Conservation (phyloP, 2,329 filamentous ascomycete genomes). For the Alternaria arbusti region DNA sequence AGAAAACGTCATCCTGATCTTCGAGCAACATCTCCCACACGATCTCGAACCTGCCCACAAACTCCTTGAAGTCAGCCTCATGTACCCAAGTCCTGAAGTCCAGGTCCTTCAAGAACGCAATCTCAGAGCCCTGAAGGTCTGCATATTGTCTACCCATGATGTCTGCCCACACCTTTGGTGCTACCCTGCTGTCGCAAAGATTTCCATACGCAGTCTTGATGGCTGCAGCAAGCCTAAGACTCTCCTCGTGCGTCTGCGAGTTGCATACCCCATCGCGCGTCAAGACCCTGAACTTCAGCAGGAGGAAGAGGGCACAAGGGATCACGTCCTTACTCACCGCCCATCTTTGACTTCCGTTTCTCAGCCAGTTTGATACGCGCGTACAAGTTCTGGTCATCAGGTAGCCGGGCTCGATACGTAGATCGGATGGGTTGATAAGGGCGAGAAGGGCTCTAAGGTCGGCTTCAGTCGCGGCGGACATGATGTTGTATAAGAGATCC, state of each 20-base stretch:
- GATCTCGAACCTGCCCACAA: not conserved
- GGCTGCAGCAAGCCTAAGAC: not conserved
- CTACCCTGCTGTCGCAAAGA: not conserved
- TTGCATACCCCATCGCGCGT: not conserved
- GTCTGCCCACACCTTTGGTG: not conserved
- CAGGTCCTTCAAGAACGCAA: not conserved
- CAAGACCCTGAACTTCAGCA: not conserved
- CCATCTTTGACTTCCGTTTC: not conserved
- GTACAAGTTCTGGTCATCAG: not conserved
- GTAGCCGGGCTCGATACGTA: not conserved
- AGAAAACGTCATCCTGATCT: not conserved
- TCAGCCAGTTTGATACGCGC: not conserved
- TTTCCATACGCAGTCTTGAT: not conserved
- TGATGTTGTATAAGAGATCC: not conserved
- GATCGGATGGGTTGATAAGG: not conserved
- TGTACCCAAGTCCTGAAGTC: not conserved
- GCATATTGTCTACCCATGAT: not conserved
- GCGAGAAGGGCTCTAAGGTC: not conserved
- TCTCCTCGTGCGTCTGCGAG: not conserved
- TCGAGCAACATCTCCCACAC: not conserved
- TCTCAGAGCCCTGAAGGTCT: not conserved
- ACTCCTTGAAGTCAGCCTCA: not conserved
- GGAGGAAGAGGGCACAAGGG: not conserved
- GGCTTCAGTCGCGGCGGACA: not conserved
- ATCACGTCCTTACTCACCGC: not conserved